Evolutionary conservation across 305 asterid species (phyloP), one percentile per base, ranked within the genome.

Genomic region (Rubia peregrina): DNA sequence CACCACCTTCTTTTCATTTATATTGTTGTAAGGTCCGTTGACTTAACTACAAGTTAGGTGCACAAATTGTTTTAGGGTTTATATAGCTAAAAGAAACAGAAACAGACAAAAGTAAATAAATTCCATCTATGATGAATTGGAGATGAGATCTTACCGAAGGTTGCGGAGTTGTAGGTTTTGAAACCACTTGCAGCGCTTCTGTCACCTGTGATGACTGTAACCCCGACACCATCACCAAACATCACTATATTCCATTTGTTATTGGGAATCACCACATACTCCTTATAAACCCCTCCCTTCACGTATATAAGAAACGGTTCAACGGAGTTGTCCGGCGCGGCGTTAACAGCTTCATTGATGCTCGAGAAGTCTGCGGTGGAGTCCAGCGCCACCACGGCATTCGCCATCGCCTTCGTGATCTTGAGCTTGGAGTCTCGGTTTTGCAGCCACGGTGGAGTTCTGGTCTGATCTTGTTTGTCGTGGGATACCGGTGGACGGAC

Each of bases 191-290:
- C 14, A 63, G 76, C 74, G 77, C 43, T 89, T 44, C 86, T 86
- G 70, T 83, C 82, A 24, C 97, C 98, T 6, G 92, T 70, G 65
- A 92, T 80, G 70, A 90, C 63, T 0, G 98, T 90, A 48, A 38
- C 88, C 65, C 85, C 82, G n/a, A 84, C 73, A 6, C 97, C 98
- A 24, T 92, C 98, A 75, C 98, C 98, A 1, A 90, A 68, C 89
- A 92, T 70, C 90, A 89, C 85, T 38, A 92, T 78, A 71, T 90
- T 89, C 96, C 94, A 86, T 82, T 90, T 89, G 80, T 89, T 81
- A 88, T 86, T 89, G 7, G 82, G 72, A 6, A 92, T 86, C 61
- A 87, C 87, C 69, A 92, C 92, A 71, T 89, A 80, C 56, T 92
- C 97, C 48, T 57, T 83, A 21, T 92, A 92, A 16, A 92, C 83